Base-by-base conservation (phyloP, 495 filamentous ascomycete species). In the Penicillium chermesinum region DNA sequence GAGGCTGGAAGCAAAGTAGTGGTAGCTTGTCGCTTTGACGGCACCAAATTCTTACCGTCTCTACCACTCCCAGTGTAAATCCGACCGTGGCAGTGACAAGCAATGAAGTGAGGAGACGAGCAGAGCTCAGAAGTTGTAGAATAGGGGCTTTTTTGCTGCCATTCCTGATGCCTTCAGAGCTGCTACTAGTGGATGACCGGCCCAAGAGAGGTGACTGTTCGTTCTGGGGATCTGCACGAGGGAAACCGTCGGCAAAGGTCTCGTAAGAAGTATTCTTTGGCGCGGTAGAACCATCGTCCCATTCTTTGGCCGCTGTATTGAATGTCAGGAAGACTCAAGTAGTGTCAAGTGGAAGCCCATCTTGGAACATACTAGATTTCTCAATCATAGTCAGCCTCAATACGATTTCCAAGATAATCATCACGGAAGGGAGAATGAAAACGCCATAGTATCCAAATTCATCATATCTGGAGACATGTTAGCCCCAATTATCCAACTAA, bases 341-440 rank as follows among this genome's bases (percentile, higher is more conserved):
- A 5, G 16, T 2, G 2, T 7, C 21, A 30, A 13, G 3, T 14
- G 22, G 15, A n/a, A 30, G n/a, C n/a, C n/a, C n/a, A n/a, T n/a
- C n/a, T n/a, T n/a, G 8, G 5, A 10, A 42, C 44, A 44, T 37
- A 56, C 53, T 37, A 2, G 53, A 17, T 59, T 76, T 78, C 61
- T 85, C 83, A 38, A 85, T 72, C 58, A 86, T 74, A 1, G 75
- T 57, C 13, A 82, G 55, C 1, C 82, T 69, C 70, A 84, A 71
- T 6, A 77, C 10, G 38, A 84, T 77, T 59, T 85, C 82, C n/a
- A 85, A 32, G 2, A 49, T 61, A 20, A 85, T 64, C 15, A 85
- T 46, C 0, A 57, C 75, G 20, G 78, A 61, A 0, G 73, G 77
- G 36, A 85, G 55, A 0, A 65, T 71, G 46, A 85, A 82, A 0